phyloP scores from a whole-genome alignment of 805 yeast genomes.

The Wickerhamomyces pijperi region DNA sequence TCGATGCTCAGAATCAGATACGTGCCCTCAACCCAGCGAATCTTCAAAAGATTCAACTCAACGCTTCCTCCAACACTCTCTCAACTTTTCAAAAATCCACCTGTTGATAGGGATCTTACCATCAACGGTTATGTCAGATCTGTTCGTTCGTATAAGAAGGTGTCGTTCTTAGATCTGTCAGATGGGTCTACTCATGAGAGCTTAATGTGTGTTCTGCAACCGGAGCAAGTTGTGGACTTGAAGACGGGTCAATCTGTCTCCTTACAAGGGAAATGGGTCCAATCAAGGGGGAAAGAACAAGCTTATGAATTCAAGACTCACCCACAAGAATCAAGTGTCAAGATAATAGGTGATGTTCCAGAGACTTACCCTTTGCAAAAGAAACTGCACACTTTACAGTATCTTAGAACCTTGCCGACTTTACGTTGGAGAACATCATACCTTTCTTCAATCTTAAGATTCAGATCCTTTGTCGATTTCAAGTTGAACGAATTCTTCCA shows the following conservation, averaged over 20 bases:
- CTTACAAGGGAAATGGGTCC: conserved; percentile 31
- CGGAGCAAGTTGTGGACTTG: conserved; percentile 19
- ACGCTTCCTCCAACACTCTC: conserved; percentile 5
- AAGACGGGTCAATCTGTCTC: conserved; percentile 37
- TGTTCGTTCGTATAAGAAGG: conserved; percentile 59
- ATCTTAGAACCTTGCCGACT: conserved; percentile 62
- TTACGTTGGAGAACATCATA: conserved; percentile 64
- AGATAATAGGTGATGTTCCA: conserved; percentile 50
- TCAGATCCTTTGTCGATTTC: conserved; percentile 58
- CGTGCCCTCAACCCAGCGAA: no score
- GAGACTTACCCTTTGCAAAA: conserved; percentile 75
- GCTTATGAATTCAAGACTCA: conserved; percentile 35
- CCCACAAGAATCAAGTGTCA: conserved; percentile 23
- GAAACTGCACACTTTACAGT: conserved; percentile 56
- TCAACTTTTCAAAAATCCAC: conserved; percentile 12
- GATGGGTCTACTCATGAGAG: conserved; percentile 62
- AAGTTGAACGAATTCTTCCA: conserved; percentile 44
- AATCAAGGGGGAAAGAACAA: conserved; percentile 42
- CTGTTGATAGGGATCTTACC: conserved; percentile 24
- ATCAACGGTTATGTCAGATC: conserved; percentile 71
- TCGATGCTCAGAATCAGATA: no score
- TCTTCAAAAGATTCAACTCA: background rate
- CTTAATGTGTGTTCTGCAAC: conserved; percentile 44
- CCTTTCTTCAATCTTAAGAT: conserved; percentile 56
- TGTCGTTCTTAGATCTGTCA: conserved; percentile 66